These are phyloP conservation scores for Solanum lignicaule DNA, from an alignment of 257 asterid species.

Conservation along the genomic window DNA sequence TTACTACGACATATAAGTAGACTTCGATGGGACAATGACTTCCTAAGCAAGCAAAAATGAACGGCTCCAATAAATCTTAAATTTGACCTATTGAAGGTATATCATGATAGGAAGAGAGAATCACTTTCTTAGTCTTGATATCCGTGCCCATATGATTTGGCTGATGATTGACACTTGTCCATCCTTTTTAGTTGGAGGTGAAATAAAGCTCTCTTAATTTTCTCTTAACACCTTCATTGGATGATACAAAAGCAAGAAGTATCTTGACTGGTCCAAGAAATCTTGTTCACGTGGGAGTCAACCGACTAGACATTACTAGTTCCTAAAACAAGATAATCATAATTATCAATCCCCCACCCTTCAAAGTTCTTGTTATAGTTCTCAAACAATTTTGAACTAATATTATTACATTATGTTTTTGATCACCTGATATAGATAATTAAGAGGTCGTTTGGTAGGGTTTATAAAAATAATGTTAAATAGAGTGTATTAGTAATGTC, in stretches of 20 bases:
- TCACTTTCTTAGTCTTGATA: neutral
- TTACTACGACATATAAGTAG: neutral
- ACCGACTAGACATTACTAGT: neutral
- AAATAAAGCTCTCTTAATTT: neutral
- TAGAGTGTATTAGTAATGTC: too few relatives aligned
- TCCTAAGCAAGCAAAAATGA: neutral
- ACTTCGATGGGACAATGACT: neutral
- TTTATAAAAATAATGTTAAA: too few relatives aligned
- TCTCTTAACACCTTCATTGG: neutral
- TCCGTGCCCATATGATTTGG: slow-evolving; percentile 3
- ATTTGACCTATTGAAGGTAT: neutral
- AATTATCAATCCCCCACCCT: neutral
- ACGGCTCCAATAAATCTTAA: neutral
- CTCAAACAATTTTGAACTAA: too few relatives aligned
- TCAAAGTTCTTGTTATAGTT: neutral
- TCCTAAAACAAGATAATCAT: neutral
- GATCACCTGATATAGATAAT: too few relatives aligned
- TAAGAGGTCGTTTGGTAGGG: too few relatives aligned
- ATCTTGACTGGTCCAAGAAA: slow-evolving; percentile 4
- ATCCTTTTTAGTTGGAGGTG: slow-evolving; percentile 4
- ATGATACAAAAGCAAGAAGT: neutral
- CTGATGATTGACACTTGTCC: slow-evolving; percentile 26
- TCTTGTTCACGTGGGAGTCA: slow-evolving; percentile 12
- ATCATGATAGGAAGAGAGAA: neutral
- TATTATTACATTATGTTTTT: too few relatives aligned